Percentiles rank a stretch among this genome's conserved stretches.
Evolutionary conservation across 2,329 filamentous ascomycete species (phyloP).

Genomic region (Talaromyces sp.): DNA sequence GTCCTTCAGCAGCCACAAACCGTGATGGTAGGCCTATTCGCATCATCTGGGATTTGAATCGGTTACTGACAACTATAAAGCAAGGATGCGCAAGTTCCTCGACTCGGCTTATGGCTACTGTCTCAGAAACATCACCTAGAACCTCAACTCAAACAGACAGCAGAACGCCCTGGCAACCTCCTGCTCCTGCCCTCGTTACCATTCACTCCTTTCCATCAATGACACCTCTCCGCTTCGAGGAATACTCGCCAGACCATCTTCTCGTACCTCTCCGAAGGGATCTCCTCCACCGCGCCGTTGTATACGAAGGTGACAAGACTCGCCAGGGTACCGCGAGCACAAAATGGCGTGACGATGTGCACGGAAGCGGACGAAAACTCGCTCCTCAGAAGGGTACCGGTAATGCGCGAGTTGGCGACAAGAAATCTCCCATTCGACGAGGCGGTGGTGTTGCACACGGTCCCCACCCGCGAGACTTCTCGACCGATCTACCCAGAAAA

Average conservation of each 20-base stretch:
- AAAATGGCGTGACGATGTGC: constrained; percentile 79
- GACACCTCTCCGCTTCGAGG: constrained; percentile 73
- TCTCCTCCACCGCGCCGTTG: constrained; percentile 84
- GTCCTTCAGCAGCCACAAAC: constrained; percentile 34
- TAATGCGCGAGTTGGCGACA: constrained; percentile 71
- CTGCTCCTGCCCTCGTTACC: constrained; percentile 70
- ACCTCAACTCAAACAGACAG: constrained; percentile 4
- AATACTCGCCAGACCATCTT: constrained; percentile 79
- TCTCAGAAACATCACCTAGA: constrained; percentile 26
- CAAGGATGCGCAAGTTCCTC: constrained; percentile 41
- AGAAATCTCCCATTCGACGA: constrained; percentile 73
- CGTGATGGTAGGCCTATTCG: constrained; percentile 30
- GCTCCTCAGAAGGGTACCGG: constrained; percentile 84
- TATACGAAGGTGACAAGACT: constrained; percentile 87
- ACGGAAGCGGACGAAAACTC: constrained; percentile 78
- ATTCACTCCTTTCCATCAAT: constrained; percentile 87
- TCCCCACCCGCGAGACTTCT: constrained; percentile 89
- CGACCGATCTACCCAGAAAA: constrained; percentile 76
- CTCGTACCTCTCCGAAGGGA: constrained; percentile 83
- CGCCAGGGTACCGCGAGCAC: constrained; percentile 80
- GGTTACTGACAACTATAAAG: constrained; percentile 25
- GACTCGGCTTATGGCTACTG: constrained; percentile 49
- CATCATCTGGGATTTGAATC: not conserved
- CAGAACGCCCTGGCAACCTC: constrained; percentile 36
- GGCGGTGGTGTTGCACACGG: constrained; percentile 88